phyloP scores from a whole-genome alignment of 768 basidiomycete species.

The Boletales sp. region DNA sequence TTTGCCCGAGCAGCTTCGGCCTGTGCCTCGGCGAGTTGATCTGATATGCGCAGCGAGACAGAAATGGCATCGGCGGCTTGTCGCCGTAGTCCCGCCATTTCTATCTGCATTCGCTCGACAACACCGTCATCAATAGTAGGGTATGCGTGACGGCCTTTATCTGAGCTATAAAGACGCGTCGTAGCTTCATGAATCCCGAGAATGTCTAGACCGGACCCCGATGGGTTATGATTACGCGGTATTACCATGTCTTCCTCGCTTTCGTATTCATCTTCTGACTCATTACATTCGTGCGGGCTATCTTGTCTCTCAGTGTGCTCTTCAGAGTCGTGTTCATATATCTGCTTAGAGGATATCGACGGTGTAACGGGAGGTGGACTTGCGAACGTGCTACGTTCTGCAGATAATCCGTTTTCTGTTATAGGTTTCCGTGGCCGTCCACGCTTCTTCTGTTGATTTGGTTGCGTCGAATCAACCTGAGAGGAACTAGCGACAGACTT shows the following conservation, averaged over 20 bases:
- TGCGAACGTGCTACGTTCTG: conserved; percentile 5
- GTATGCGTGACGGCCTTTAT: conserved; percentile 26
- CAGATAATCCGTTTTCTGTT: conserved; percentile 16
- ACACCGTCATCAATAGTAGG: conserved; percentile 37
- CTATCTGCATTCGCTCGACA: conserved; percentile 62
- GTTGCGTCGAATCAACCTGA: conserved; percentile 6
- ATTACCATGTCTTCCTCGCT: conserved; percentile 63
- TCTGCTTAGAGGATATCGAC: conserved; percentile 25
- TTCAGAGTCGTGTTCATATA: conserved; percentile 32
- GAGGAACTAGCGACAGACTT: conserved; percentile 36
- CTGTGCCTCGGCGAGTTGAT: conserved; percentile 65
- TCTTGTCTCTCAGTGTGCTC: conserved; percentile 39
- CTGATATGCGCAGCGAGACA: conserved; percentile 60
- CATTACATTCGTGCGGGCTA: conserved; percentile 35
- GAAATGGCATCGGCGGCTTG: conserved; percentile 69
- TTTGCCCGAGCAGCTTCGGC: conserved; percentile 55
- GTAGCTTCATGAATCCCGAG: conserved; percentile 30
- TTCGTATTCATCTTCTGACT: conserved; percentile 55
- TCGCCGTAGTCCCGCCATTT: conserved; percentile 59
- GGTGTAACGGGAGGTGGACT: conserved; percentile 18
- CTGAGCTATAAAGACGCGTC: conserved; percentile 42
- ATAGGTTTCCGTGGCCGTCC: conserved; percentile 37
- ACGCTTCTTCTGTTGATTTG: conserved; percentile 34
- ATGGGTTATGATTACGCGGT: conserved; percentile 42
- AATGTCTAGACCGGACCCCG: conserved; percentile 36